phyloP scores from a whole-genome alignment of 805 yeast species.

The Ogataea siamensis region DNA sequence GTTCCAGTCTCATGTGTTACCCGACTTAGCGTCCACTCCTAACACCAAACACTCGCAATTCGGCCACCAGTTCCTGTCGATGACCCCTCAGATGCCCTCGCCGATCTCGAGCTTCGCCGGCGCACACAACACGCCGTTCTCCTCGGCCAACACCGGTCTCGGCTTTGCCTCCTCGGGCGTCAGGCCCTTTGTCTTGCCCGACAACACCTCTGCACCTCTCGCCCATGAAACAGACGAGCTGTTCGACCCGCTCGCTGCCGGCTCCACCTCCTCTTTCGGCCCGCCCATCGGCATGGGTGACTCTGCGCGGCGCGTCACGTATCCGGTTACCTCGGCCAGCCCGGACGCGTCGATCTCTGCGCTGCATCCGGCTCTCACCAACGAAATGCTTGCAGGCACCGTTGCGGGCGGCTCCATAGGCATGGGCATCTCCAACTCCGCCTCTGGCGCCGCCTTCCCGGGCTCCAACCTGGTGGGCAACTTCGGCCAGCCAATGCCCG shows the following conservation, averaged over 20 bases:
- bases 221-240: conserved; percentile 12
- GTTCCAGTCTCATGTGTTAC: conserved; percentile 21
- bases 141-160: conserved; percentile 16
- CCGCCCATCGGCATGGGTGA: conserved; percentile 31
- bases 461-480: conserved; percentile 4
- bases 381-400: conserved; percentile 27
- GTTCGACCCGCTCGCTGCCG: conserved; percentile 12
- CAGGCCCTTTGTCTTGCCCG: conserved; percentile 26
- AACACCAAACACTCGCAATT: conserved; percentile 15
- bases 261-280: conserved; percentile 17
- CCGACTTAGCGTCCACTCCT: conserved; percentile 26
- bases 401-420: conserved; percentile 31
- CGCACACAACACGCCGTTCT: conserved; percentile 24
- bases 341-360: conserved; percentile 22
- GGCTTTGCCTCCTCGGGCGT: conserved; percentile 17
- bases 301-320: conserved; percentile 42
- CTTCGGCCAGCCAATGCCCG: conserved; percentile 1
- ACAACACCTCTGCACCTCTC: conserved; percentile 12
- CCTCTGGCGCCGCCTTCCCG: not conserved
- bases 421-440: conserved; percentile 24
- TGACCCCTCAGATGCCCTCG: conserved; percentile 25
- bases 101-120: conserved; percentile 18
- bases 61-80: conserved; percentile 20
- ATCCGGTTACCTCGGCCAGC: conserved; percentile 24
- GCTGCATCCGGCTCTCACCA: conserved; percentile 28